Conservation (phyloP, 2,329 filamentous ascomycete genomes). For the Colletotrichum horii region DNA sequence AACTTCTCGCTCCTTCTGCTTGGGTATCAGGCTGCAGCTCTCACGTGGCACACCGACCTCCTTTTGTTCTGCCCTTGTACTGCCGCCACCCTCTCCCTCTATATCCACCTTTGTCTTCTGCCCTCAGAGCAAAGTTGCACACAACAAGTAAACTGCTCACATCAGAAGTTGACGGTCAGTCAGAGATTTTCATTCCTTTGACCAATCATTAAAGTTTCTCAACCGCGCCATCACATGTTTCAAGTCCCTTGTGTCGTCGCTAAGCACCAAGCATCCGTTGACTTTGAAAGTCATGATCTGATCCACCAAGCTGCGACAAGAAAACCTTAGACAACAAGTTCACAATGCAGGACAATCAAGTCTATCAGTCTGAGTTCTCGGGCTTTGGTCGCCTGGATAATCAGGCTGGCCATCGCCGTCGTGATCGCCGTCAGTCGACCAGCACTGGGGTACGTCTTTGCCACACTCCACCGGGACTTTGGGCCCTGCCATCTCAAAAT, state of each 20-base stretch:
- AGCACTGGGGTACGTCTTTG: background rate
- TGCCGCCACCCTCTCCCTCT: background rate
- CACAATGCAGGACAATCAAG: background rate
- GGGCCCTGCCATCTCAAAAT: background rate
- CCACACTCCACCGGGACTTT: background rate
- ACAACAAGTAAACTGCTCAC: background rate
- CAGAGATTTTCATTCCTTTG: background rate
- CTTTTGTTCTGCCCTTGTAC: background rate
- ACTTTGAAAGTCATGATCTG: background rate
- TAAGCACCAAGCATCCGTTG: background rate
- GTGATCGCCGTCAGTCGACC: background rate
- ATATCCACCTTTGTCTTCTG: background rate
- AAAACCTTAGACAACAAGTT: background rate
- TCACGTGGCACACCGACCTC: background rate
- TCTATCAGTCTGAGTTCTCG: background rate
- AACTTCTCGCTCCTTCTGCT: background rate
- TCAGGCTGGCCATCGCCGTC: background rate
- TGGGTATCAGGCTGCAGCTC: background rate
- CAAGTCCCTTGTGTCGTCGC: accelerated
- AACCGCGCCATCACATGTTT: background rate
- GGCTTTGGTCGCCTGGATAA: background rate
- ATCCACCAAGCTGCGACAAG: background rate
- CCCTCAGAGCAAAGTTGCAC: background rate
- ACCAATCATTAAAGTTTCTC: background rate
- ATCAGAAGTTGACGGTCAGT: background rate